A percentile compares a stretch with the other conserved stretches of the same genome.
Evolutionary conservation across 352 stramenopile species (phyloP).

Genomic region (Phytopythium litorale): DNA sequence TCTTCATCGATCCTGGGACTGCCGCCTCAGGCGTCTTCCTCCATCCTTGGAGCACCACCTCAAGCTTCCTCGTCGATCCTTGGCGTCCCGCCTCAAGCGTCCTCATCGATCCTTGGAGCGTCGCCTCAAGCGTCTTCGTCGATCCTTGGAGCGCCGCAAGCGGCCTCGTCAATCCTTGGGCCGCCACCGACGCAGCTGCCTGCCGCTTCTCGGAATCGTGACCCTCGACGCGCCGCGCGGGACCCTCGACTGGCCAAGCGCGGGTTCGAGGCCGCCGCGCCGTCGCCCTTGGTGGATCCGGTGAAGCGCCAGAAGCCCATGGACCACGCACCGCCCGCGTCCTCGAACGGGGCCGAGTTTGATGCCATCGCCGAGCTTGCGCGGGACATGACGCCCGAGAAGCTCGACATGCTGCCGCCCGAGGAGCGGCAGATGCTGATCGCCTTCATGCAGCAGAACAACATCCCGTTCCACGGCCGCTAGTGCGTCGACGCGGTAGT

Average conservation of each 20-base stretch:
- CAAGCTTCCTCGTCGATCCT: slow-evolving; percentile 7
- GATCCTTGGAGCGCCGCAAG: slow-evolving; percentile 24
- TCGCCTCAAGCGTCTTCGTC: slow-evolving; percentile 15
- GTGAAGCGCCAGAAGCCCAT: slow-evolving; percentile 24
- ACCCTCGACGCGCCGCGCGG: slow-evolving; percentile 45
- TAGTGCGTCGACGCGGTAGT: background rate
- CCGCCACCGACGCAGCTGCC: slow-evolving; percentile 9
- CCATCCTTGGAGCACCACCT: background rate
- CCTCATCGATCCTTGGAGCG: slow-evolving; percentile 5
- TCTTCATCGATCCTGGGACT: slow-evolving; percentile 7
- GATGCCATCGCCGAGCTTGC: slow-evolving; percentile 67
- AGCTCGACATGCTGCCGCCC: slow-evolving; percentile 72
- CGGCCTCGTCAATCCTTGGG: slow-evolving; percentile 7
- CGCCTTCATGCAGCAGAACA: slow-evolving; percentile 81
- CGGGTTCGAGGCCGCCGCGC: slow-evolving; percentile 3
- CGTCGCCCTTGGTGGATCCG: slow-evolving; percentile 6
- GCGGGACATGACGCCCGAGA: slow-evolving; percentile 77
- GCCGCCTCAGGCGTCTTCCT: slow-evolving; percentile 13
- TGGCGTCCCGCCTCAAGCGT: slow-evolving; percentile 14
- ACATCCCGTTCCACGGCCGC: slow-evolving; percentile 44
- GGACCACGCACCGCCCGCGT: slow-evolving; percentile 8
- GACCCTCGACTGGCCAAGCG: slow-evolving; percentile 58
- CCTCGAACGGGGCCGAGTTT: slow-evolving; percentile 28
- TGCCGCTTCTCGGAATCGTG: slow-evolving; percentile 33
- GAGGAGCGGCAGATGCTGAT: slow-evolving; percentile 78